A percentile compares a stretch with the other conserved stretches of the same genome.
Evolutionary conservation across 2,329 filamentous ascomycete species (phyloP).

Genomic region (Colletotrichum euphorbiae): DNA sequence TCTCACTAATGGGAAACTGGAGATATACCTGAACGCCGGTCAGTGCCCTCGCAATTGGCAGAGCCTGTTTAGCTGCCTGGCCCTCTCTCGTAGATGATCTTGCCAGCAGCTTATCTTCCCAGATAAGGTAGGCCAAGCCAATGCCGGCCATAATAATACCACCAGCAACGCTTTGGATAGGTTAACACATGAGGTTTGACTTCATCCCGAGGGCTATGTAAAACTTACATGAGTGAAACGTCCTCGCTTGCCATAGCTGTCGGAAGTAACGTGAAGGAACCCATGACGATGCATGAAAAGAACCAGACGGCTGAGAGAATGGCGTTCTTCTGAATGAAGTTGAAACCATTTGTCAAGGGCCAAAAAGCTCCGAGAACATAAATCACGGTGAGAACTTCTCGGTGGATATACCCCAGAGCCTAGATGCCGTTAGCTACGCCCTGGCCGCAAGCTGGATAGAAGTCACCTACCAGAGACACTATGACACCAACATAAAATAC

Average conservation of each 20-base stretch:
- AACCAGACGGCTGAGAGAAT: constrained; percentile 78
- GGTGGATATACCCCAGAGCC: constrained; percentile 92
- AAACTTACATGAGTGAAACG: constrained; percentile 75
- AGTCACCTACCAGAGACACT: constrained; percentile 75
- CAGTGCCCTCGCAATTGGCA: constrained; percentile 65
- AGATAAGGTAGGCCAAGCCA: constrained; percentile 81
- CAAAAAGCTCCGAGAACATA: constrained; percentile 83
- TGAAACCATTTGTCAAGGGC: constrained; percentile 78
- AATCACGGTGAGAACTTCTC: constrained; percentile 85
- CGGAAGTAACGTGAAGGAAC: constrained; percentile 87
- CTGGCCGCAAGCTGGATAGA: not conserved
- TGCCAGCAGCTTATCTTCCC: constrained; percentile 69
- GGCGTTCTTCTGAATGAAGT: constrained; percentile 76
- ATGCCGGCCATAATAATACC: constrained; percentile 81
- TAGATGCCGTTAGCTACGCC: constrained; percentile 52
- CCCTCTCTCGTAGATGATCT: constrained; percentile 1
- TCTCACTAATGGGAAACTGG: constrained; percentile 4
- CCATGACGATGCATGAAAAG: constrained; percentile 84
- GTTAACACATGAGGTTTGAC: constrained; percentile 41
- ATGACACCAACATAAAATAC: constrained; percentile 79
- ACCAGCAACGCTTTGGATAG: constrained; percentile 70
- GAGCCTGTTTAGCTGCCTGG: not conserved
- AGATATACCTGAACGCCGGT: constrained; percentile 72
- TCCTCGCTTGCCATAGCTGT: constrained; percentile 84
- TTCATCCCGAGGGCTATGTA: not conserved